A percentile compares a stretch with the other conserved stretches of the same genome.
These are phyloP conservation scores for Mycosarcoma maydis DNA, from an alignment of 1,284 basidiomycete species.

Conservation along the genomic window DNA sequence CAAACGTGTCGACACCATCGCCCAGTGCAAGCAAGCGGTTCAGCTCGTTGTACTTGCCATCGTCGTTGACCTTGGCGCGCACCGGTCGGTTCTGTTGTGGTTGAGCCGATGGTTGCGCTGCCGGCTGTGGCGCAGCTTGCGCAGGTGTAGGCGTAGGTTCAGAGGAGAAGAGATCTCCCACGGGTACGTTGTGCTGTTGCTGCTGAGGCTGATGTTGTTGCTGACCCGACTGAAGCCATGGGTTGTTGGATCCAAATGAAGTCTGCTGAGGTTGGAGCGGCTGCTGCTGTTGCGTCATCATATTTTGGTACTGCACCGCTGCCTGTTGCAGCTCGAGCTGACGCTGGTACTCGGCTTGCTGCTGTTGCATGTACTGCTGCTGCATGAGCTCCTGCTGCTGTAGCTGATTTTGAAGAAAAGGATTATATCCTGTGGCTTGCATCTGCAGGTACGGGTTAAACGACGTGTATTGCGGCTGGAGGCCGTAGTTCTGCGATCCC, in stretches of 20 bases:
- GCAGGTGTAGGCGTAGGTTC: conserved; percentile 39
- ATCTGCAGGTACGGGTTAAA: conserved; percentile 71
- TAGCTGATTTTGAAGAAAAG: conserved; percentile 69
- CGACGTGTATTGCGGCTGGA: conserved; percentile 70
- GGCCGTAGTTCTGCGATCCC: conserved; percentile 58
- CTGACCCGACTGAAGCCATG: conserved; percentile 69
- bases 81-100: conserved; percentile 34
- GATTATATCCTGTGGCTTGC: conserved; percentile 66
- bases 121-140: conserved; percentile 16
- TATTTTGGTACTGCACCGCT: conserved; percentile 67
- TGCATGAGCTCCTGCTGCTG: conserved; percentile 79
- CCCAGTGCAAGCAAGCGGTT: conserved; percentile 63
- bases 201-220: conserved; percentile 43
- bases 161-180: conserved; percentile 55
- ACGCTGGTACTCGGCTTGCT: conserved; percentile 65
- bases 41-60: conserved; percentile 57
- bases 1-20: conserved; percentile 65
- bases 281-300: conserved; percentile 68
- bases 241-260: conserved; percentile 88
- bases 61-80: conserved; percentile 42
- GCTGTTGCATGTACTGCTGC: conserved; percentile 63
- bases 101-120: conserved; percentile 17
- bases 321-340: conserved; percentile 68
- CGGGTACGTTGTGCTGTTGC: conserved; percentile 54
- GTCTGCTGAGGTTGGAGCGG: conserved; percentile 71